Evolutionary conservation across 2,329 filamentous ascomycete genomes (phyloP).

Genomic region (Microsporum canis): DNA sequence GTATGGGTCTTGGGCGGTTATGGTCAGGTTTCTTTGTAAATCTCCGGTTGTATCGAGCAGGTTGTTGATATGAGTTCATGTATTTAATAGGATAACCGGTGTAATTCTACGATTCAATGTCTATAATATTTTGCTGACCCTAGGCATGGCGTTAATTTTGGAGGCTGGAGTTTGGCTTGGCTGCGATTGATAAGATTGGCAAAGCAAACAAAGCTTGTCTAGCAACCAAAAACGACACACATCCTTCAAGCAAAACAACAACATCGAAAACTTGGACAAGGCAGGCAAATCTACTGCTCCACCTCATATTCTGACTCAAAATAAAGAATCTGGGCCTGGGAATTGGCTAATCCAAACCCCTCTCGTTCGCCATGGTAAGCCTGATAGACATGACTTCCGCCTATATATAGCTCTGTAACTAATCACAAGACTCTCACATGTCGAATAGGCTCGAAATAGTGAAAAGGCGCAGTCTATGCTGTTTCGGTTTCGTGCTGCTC

Average conservation of each 20-base stretch:
- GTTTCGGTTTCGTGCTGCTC: conserved; percentile 96
- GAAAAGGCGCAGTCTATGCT: conserved; percentile 99
- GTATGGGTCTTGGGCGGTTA: neutral
- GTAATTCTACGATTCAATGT: neutral
- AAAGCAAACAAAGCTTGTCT: neutral
- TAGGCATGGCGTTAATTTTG: neutral
- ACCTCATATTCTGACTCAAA: neutral
- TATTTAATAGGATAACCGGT: neutral
- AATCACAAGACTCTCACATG: neutral
- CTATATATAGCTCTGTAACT: neutral
- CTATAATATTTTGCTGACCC: neutral
- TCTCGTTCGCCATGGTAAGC: neutral
- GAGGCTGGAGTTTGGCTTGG: neutral
- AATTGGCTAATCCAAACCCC: neutral
- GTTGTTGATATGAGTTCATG: neutral
- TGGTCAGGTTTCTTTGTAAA: neutral
- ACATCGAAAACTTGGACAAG: neutral
- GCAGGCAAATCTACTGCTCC: neutral
- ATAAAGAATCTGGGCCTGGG: neutral
- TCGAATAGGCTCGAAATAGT: conserved; percentile 71
- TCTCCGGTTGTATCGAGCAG: neutral
- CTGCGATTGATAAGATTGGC: neutral
- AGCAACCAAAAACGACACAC: neutral
- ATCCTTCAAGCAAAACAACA: neutral
- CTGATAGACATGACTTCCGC: neutral